These are phyloP conservation scores for Phytophthora pistaciae DNA, from an alignment of 352 stramenopile species.

Conservation along the genomic window DNA sequence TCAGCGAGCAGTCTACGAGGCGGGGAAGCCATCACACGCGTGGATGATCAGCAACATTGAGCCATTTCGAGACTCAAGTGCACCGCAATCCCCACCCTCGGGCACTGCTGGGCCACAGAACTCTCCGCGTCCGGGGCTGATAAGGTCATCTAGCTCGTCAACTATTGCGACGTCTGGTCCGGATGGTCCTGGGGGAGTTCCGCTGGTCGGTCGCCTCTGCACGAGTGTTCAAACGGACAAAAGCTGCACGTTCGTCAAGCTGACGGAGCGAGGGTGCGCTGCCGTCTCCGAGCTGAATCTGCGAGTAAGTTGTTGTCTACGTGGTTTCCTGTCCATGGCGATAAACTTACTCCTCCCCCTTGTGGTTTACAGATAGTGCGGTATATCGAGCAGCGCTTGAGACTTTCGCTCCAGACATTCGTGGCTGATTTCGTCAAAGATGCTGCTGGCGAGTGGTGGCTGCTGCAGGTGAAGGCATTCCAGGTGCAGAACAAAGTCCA, in stretches of 20 bases:
- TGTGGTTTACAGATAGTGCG: slow-evolving; percentile 61
- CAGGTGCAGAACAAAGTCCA: slow-evolving; percentile 53
- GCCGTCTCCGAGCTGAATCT: slow-evolving; percentile 75
- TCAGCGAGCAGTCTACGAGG: slow-evolving; percentile 72
- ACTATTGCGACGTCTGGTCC: slow-evolving; percentile 5
- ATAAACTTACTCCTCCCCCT: too few species aligned
- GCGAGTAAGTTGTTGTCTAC: slow-evolving; percentile 45
- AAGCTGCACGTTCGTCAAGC: slow-evolving; percentile 80
- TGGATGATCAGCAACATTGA: slow-evolving; percentile 88
- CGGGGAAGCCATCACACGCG: slow-evolving; percentile 60
- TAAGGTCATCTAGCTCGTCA: slow-evolving; percentile 19
- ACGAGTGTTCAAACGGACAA: slow-evolving; percentile 75
- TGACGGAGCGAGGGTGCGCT: slow-evolving; percentile 76
- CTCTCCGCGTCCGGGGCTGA: slow-evolving; percentile 20
- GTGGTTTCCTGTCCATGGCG: too few species aligned
- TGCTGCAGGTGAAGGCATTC: slow-evolving; percentile 85
- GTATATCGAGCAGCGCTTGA: slow-evolving; percentile 73
- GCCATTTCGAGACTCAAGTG: slow-evolving; percentile 47
- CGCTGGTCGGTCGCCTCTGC: slow-evolving; percentile 63
- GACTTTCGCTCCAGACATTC: slow-evolving; percentile 68
- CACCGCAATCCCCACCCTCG: slow-evolving; percentile 11
- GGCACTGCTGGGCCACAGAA: slow-evolving; percentile 13
- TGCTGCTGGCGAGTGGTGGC: slow-evolving; percentile 71
- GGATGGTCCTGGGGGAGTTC: slow-evolving; percentile 23
- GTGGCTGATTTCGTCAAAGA: slow-evolving; percentile 84